phyloP scores from a whole-genome alignment of 140 eudicot genomes.

The Erigeron philadelphicus region DNA sequence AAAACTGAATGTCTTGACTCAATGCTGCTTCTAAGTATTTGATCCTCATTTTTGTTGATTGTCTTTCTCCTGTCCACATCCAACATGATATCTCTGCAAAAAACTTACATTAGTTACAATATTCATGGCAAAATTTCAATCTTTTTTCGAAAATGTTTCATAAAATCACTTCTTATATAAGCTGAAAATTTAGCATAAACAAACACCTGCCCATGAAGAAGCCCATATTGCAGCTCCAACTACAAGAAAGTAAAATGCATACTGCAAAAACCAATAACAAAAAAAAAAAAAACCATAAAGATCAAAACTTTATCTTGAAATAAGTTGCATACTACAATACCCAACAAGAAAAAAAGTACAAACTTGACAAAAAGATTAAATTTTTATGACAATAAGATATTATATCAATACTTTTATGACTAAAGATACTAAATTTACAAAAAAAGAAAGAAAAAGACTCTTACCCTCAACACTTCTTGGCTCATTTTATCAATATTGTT shows the following conservation, averaged over 20 bases:
- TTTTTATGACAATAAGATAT: neutral
- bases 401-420: neutral
- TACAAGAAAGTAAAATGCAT: constrained; percentile 85
- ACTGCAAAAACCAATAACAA: constrained; percentile 44
- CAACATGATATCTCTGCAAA: constrained; percentile 85
- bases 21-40: constrained; percentile 74
- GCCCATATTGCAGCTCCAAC: constrained; percentile 97
- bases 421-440: neutral
- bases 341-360: neutral
- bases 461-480: constrained; percentile 67
- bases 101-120: neutral
- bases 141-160: constrained; percentile 1
- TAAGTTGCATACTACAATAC: constrained; percentile 21
- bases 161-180: neutral
- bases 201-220: constrained; percentile 94
- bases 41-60: constrained; percentile 78
- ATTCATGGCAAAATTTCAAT: constrained; percentile 8
- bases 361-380: neutral
- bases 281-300: constrained; percentile 11
- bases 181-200: neutral
- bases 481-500: constrained; percentile 79
- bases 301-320: neutral
- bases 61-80: constrained; percentile 99
- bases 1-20: constrained; percentile 78
- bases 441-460: constrained; percentile 8